These are phyloP conservation scores for Fusarium kyushuense DNA, from an alignment of 2,329 filamentous ascomycete genomes.

Conservation along the genomic window DNA sequence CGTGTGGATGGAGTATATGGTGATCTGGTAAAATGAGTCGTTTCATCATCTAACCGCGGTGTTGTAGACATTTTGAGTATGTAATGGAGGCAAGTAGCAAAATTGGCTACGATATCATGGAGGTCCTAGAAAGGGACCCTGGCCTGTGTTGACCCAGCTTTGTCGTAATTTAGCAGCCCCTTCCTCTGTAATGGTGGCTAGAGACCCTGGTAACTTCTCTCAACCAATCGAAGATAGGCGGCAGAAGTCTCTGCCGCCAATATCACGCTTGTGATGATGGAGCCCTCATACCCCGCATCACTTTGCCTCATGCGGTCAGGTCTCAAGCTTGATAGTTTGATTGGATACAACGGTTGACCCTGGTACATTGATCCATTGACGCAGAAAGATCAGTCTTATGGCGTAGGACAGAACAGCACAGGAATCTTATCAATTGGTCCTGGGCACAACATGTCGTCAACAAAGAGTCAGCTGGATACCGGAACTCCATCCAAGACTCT, in stretches of 20 bases:
- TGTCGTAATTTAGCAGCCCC: background rate
- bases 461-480: background rate
- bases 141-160: too few relatives aligned
- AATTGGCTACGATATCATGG: background rate
- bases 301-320: background rate
- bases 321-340: background rate
- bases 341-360: background rate
- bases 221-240: background rate
- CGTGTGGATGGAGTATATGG: background rate
- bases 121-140: background rate
- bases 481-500: background rate
- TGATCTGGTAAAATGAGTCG: background rate
- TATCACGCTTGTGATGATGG: background rate
- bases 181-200: background rate
- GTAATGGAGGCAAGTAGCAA: too few relatives aligned
- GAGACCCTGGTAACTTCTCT: background rate
- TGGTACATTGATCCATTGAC: background rate
- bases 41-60: background rate
- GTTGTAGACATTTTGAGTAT: background rate
- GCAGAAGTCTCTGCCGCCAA: slow-evolving; percentile 10
- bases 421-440: background rate
- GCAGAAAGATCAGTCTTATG: background rate
- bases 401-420: background rate
- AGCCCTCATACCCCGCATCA: background rate
- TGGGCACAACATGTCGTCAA: background rate